Base-by-base conservation (phyloP, 345 rosid genomes). In the Eucalyptus regnans region DNA sequence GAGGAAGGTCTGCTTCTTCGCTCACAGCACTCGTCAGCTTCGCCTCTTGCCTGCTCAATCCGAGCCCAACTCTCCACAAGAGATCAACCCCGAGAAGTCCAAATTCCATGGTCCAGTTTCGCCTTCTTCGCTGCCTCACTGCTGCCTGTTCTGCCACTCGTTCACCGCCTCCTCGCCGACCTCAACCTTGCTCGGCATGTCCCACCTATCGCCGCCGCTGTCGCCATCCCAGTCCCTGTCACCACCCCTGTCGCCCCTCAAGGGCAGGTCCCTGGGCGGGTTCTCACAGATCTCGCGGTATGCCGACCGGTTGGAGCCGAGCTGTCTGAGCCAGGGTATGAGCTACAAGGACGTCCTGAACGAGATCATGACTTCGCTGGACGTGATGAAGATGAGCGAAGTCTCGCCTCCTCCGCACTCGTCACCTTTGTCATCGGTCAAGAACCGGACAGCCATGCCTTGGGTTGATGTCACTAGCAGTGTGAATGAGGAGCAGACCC, bases 1-100 rank as follows among this genome's bases (percentile, higher is more conserved):
- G 89, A 93, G 98, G 5, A 95, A 95, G 91, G 93, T 95, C 1
- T 96, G 98, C 88, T 96, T 96, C 91, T 96, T 96, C 46, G 98
- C 97, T 66, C 98, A 96, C 81, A 91, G 96, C 20, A 91, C 95
- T 46, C 94, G 92, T 62, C 94, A 96, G 93, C 96, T 96, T 48
- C 91, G 98, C 50, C 85, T 95, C 87, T 91, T 95, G 83, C 95
- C 95, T 3, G 93, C 89, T 56, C 90, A 91, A 88, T 49, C 90
- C 49, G 90, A 88, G 29, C 84, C 50, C 46, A 44, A 54, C 68
- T 60, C 64, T 44, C 89, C 49, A 51, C 90, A 56, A 20, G 41
- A 12, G 83, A 88, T 49, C 54, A 62, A 48, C 62, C 64, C 31
- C 17, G 88, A n/a, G 37, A 66, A 80, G 81, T 46, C 86, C 79